Conservation (phyloP, 148 eudicot species). For the Chenopodium quinoa region DNA sequence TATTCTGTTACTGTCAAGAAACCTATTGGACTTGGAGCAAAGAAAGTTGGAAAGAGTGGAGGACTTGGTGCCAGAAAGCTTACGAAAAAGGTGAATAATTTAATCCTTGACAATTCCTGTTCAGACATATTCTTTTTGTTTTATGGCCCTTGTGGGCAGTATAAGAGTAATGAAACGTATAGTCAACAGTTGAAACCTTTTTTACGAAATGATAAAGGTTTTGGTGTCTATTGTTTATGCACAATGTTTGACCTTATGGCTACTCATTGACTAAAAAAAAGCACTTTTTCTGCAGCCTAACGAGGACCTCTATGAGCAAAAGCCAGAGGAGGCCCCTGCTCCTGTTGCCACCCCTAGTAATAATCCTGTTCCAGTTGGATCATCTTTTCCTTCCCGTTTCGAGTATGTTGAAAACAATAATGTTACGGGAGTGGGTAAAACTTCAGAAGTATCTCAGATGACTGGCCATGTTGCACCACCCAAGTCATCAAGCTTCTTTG, state of each 20-base stretch:
- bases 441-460: constrained; percentile 52
- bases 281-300: constrained; percentile 54
- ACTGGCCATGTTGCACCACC: constrained; percentile 77
- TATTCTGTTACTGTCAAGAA: constrained; percentile 61
- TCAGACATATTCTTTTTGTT: background rate
- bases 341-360: constrained; percentile 64
- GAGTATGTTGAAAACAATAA: constrained; percentile 73
- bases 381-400: constrained; percentile 75
- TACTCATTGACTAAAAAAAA: background rate
- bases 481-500: constrained; percentile 75
- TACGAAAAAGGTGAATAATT: constrained; percentile 58
- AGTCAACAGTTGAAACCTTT: background rate
- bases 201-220: background rate
- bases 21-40: constrained; percentile 81
- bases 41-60: constrained; percentile 76
- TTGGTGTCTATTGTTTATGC: background rate
- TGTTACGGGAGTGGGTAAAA: constrained; percentile 51
- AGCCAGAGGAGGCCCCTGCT: constrained; percentile 83
- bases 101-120: background rate
- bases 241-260: background rate
- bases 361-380: constrained; percentile 39
- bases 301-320: constrained; percentile 92
- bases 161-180: background rate
- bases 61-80: constrained; percentile 97
- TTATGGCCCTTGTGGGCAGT: background rate